Base-by-base conservation (phyloP, 768 basidiomycete genomes). In the Tephrocybe sp. region DNA sequence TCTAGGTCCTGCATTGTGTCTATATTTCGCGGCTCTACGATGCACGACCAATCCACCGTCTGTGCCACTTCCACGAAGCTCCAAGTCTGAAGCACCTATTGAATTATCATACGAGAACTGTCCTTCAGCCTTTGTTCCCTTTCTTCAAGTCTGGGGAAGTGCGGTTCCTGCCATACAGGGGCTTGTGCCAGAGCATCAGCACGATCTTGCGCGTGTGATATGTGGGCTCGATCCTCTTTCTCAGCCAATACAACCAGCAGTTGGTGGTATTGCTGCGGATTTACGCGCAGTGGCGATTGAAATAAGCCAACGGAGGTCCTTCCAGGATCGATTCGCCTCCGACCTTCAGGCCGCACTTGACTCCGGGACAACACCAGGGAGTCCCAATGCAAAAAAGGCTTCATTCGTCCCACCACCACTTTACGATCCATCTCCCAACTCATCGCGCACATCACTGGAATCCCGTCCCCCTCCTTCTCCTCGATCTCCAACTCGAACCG, bases 221-320 rank as follows among this genome's bases (percentile, higher is more conserved):
- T 93, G 92, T 57, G 74, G 76, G 4, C 79, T 90, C 11, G 64
- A 69, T 15, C 74, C 81, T 0, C 45, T 86, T 22, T 56, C 69
- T 0, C 56, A 69, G 0, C 78, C 82, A 0, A 24, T 66, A 4
- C 64, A 76, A 21, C 64, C 69, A 1, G 59, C 67, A 0, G 61
- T 91, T 9, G 68, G 73, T 2, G 82, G 85, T 0, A 81, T 92
- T 38, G 80, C 92, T 1, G 87, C 88, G 0, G 89, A 92, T 63
- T 66, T 94, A n/a, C 78, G 89, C 15, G 86, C 87, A 0, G 86
- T 94, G 0, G 87, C 89, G 0, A 90, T 94, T 40, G 92, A 93
- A 60, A 92, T 94, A 54, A 86, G 87, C 48, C 89, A 91, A 65
- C 68, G 92, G 4, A 71, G 92, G 18, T 84, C 87, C 0, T 94